Evolutionary conservation across 768 basidiomycete species (phyloP), one percentile per base, ranked within the genome.

Genomic region (Termitomyces eurrhizus): DNA sequence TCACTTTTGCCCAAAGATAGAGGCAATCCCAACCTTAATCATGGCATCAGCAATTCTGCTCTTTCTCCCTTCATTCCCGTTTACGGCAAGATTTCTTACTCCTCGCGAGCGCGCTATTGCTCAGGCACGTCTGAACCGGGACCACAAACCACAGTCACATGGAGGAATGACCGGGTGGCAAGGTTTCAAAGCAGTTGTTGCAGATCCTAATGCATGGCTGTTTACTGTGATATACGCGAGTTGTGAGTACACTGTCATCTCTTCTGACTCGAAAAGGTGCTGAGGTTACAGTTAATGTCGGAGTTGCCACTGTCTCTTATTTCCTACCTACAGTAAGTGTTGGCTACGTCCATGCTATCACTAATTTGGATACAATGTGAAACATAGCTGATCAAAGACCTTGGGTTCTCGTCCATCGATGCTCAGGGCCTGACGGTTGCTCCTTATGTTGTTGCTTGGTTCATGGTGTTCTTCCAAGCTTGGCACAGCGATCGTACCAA

Each of bases 361-460:
- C 42, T 52, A 24, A 42, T 11, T 55, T 44, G 6, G 7, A 46
- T 48, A 12, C 41, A 26, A 37, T 7, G 45, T 18, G 5, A 24
- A 48, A 37, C 21, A 1, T 59, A 82, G 81, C 72, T 86, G 32
- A 84, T 85, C 67, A 80, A 78, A 61, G 74, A 72, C 36, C 79
- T 86, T 39, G 84, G 84, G 0, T 85, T 83, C 71, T 78, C 79
- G 0, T 77, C 82, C 3, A 80, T 84, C 59, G 75, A 81, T 57
- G 83, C 84, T 2, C 83, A 86, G 69, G 83, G 83, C 7, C 67
- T 86, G 49, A 84, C 83, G 3, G 82, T 83, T 8, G 83, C 83
- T 4, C 83, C 84, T 7, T 85, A 85, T 59, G 72, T 76, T 21
- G 77, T 80, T 32, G 84, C 82, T 32, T 85, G 82, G 80, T 77